Conservation (phyloP, 2,329 filamentous ascomycete species). For the Epichloe bromicola region DNA sequence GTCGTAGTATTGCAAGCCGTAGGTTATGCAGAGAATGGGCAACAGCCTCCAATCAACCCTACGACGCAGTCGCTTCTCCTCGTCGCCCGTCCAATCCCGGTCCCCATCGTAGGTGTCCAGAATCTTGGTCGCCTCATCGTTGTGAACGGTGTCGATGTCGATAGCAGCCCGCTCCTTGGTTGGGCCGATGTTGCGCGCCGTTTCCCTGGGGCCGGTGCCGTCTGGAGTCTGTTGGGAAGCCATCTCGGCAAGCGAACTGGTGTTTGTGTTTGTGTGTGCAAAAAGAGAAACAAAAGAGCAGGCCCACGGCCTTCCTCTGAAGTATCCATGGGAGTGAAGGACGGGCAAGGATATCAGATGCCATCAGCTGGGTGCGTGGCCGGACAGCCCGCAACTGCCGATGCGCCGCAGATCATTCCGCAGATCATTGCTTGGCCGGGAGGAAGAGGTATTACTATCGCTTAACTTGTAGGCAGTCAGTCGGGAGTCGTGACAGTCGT, state of each 20-base stretch:
- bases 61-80: background rate
- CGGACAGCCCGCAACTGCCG: too few species aligned
- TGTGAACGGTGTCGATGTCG: background rate
- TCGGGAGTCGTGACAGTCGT: too few species aligned
- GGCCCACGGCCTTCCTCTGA: too few species aligned
- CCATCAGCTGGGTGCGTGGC: too few species aligned
- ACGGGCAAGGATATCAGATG: too few species aligned
- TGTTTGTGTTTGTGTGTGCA: background rate
- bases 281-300: background rate
- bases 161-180: background rate
- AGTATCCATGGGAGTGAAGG: too few species aligned
- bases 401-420: too few species aligned
- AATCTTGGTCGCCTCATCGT: background rate
- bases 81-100: background rate
- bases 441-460: too few species aligned
- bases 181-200: background rate
- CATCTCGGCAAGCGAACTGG: background rate
- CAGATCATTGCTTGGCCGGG: too few species aligned
- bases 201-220: background rate
- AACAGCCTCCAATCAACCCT: constrained; percentile 21
- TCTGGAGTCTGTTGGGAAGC: background rate
- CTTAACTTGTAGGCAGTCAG: too few species aligned
- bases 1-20: constrained; percentile 7
- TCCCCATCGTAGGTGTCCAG: background rate
- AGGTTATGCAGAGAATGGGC: constrained; percentile 6